Evolutionary conservation across 2,329 filamentous ascomycete genomes (phyloP), one percentile per base, ranked within the genome.

Genomic region (Chalaropsis ovoidea): DNA sequence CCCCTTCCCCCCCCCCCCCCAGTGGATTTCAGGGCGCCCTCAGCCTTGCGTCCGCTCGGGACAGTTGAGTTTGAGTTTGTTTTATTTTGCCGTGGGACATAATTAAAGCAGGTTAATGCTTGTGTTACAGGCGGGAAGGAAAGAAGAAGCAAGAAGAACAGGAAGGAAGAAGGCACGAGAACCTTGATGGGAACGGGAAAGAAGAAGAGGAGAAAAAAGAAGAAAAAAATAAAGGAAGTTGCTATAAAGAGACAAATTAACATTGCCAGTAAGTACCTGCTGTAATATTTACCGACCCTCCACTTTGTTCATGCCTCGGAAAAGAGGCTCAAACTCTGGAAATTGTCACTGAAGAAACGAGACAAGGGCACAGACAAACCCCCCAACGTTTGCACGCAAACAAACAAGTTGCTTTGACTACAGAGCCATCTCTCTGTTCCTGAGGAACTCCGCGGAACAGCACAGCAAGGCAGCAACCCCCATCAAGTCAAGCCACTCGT

Each of bases 11-110:
- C 31, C 31, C n/a, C 10, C 17, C 6, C 45, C 45, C 45, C 49
- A 24, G 49, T 54, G 22, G 24, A 54, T 54, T 54, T 54, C 49
- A 54, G 49, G 49, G 49, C 49, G 49, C 49, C 24, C 49, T 54
- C 49, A 54, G 49, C 49, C 49, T 54, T 54, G 49, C 49, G 49
- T 54, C 49, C 24, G 49, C 22, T 54, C 24, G 49, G 49, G 24
- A 54, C 49, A 7, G 49, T 31, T 31, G 22, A 54, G 22, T 13
- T 54, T 24, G 7, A 11, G 2, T 31, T 31, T 31, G 2, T 31
- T 31, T 31, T 31, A 31, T 31, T 31, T 54, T 54, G 22, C 49
- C 49, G 24, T 54, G 22, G 49, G 49, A 19, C 24, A 31, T 27
- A 54, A 27, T 27, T 54, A 27, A 54, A 31, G 49, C 49, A 47